phyloP scores from a whole-genome alignment of 768 basidiomycete genomes.

The Mycena albidolilacea region DNA sequence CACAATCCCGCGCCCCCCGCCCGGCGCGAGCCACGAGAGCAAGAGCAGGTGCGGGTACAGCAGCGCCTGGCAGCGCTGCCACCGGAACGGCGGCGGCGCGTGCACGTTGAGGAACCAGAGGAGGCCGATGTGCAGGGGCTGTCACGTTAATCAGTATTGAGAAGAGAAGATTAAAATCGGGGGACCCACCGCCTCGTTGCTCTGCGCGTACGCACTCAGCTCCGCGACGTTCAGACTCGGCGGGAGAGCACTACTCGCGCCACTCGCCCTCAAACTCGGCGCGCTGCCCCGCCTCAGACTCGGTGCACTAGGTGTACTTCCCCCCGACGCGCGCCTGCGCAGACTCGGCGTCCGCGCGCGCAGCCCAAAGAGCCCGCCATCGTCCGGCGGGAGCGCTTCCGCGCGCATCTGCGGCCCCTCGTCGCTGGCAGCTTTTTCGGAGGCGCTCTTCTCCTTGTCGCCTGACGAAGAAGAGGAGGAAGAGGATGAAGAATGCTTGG shows the following conservation, averaged over 20 bases:
- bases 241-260: slow-evolving; percentile 50
- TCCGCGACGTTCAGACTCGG: slow-evolving; percentile 62
- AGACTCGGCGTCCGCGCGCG: slow-evolving; percentile 13
- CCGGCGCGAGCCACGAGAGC: slow-evolving; percentile 89
- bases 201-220: slow-evolving; percentile 64
- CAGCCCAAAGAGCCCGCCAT: slow-evolving; percentile 58
- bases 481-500: slow-evolving; percentile 52
- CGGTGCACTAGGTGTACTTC: neutral
- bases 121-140: no score
- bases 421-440: slow-evolving; percentile 8
- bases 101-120: no score
- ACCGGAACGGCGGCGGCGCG: no score
- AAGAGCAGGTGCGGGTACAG: slow-evolving; percentile 88
- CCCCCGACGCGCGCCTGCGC: neutral
- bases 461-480: slow-evolving; percentile 34
- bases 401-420: slow-evolving; percentile 3
- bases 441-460: slow-evolving; percentile 21
- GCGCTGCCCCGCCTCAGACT: neutral
- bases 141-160: no score
- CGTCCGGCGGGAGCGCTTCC: slow-evolving; percentile 41
- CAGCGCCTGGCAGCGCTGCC: slow-evolving; percentile 46
- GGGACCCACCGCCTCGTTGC: slow-evolving; percentile 61
- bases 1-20: slow-evolving; percentile 87
- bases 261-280: slow-evolving; percentile 34
- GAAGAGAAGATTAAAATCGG: neutral